Conservation (phyloP, 2,329 filamentous ascomycete genomes). For the Daldinia sp. region DNA sequence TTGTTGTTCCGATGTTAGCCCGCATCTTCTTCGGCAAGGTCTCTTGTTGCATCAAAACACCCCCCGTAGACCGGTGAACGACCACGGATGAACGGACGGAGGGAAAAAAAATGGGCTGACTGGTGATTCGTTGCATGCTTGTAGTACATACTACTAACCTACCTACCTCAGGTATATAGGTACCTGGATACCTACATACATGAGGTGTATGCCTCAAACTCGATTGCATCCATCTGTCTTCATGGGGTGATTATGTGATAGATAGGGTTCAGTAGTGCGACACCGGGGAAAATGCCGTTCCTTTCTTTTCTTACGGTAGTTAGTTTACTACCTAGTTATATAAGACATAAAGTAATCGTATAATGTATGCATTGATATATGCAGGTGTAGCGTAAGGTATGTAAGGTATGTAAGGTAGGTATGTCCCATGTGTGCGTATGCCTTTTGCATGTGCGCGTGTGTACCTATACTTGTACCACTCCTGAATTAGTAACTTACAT, state of each 20-base stretch:
- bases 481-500: slow-evolving; percentile 30
- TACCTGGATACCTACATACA: not conserved
- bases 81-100: slow-evolving; percentile 21
- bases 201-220: not conserved
- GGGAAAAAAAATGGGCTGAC: not conserved
- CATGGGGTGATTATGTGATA: slow-evolving; percentile 5
- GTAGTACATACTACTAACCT: no score
- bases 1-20: slow-evolving; percentile 13
- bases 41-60: slow-evolving; percentile 29
- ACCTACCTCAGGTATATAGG: not conserved
- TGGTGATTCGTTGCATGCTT: slow-evolving; percentile 23
- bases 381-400: not conserved
- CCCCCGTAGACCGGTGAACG: slow-evolving; percentile 30
- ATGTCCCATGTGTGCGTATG: not conserved
- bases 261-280: slow-evolving; percentile 36
- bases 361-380: not conserved
- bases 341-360: not conserved
- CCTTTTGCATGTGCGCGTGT: not conserved
- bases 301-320: slow-evolving; percentile 23
- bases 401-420: not conserved
- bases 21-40: slow-evolving; percentile 9
- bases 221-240: slow-evolving; percentile 1
- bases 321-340: no score
- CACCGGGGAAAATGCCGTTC: slow-evolving; percentile 33
- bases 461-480: slow-evolving; percentile 3